Evolutionary conservation across 1,139 yeast species (phyloP), one percentile per base, ranked within the genome.

Genomic region (Geotrichum phurueaensis): DNA sequence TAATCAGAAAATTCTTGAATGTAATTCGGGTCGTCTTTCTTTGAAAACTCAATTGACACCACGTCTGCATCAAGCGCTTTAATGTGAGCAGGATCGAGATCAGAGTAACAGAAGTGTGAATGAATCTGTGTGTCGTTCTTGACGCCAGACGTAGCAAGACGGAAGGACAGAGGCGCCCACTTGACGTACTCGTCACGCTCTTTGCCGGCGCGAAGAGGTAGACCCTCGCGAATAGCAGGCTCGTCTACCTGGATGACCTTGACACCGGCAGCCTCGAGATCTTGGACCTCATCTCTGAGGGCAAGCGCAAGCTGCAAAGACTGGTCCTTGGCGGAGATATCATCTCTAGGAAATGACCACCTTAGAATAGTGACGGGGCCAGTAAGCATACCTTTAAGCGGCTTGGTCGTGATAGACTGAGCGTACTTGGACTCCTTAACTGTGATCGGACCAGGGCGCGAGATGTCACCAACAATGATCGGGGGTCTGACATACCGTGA

Each of bases 261-360:
- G 73, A 94, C 91, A 80, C 98, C 98, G 67, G 98, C 99, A 73
- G 89, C 87, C 84, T 94, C 99, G 79, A 94, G 89, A 78, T 94
- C 99, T 74, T 86, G 83, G 72, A 94, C 99, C 84, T 94, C 99
- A 74, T 94, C 99, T 83, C 99, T 90, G 76, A 94, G 85, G 72
- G 98, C 98, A 75, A 94, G 84, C 76, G 96, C 96, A 78, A 94
- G 88, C 85, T 94, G 99, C 78, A 89, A 84, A 72, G 98, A 92
- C 84, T 94, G 99, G 69, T 86, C 83, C 83, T 89, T 85, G 81
- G 89, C 95, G 68, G 96, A 84, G 71, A 94, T 88, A 75, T 94
- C 99, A 77, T 92, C 95, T 87, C 99, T 90, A 82, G 99, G 99
- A 98, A 94, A 94, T 73, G 99, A 94, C 99, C 99, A 94, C 87